Evolutionary conservation across 2,329 filamentous ascomycete species (phyloP).

Genomic region (Diaporthe sp.): DNA sequence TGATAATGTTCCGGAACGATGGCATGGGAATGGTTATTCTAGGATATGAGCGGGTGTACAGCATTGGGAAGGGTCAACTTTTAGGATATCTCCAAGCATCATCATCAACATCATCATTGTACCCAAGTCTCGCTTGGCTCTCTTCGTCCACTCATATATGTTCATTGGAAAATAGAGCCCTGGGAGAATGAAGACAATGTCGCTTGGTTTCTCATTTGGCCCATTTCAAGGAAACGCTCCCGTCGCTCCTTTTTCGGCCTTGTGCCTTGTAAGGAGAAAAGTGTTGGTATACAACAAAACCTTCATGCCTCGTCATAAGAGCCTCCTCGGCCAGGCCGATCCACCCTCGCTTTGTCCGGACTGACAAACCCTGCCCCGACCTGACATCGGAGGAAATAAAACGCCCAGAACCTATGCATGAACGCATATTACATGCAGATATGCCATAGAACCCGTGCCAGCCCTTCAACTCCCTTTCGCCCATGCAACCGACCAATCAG

Average conservation of each 20-base stretch:
- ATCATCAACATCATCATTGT: background rate
- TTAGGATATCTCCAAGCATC: constrained; percentile 12
- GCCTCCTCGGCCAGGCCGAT: constrained; percentile 4
- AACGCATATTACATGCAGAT: constrained; percentile 15
- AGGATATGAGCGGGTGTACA: constrained; percentile 22
- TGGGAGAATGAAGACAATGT: background rate
- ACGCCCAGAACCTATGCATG: constrained; percentile 20
- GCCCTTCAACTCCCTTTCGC: constrained; percentile 3
- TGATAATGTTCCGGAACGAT: background rate
- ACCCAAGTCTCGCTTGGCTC: background rate
- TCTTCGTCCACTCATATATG: background rate
- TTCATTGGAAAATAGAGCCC: background rate
- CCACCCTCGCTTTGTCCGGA: constrained; percentile 1
- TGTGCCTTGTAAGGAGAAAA: background rate
- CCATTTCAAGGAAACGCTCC: background rate
- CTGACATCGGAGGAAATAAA: background rate
- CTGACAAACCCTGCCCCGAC: background rate
- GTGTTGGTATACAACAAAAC: constrained; percentile 11
- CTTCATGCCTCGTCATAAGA: background rate
- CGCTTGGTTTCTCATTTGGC: constrained; percentile 15
- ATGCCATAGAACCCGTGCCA: constrained; percentile 2
- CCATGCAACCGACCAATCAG: background rate
- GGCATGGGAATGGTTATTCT: constrained; percentile 16
- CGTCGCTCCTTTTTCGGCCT: constrained; percentile 14
- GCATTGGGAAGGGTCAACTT: constrained; percentile 22